A percentile compares a stretch with the other conserved stretches of the same genome.
These are phyloP conservation scores for Paspalum notatum DNA, from an alignment of 176 grass and related monocot species.

Conservation along the genomic window DNA sequence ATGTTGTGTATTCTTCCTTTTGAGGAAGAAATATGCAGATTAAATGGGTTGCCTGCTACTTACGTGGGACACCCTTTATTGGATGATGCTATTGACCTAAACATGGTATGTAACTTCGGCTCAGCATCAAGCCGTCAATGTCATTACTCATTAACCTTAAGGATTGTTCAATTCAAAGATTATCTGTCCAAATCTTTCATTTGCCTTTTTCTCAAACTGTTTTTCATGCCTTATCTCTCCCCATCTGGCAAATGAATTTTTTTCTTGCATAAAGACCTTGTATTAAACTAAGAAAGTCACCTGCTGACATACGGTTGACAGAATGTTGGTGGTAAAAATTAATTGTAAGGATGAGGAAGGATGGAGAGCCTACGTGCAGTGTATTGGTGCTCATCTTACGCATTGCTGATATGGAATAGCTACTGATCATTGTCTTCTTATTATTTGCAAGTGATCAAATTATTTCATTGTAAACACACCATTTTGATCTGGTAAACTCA, in stretches of 20 bases:
- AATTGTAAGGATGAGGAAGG: background rate
- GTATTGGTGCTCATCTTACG: background rate
- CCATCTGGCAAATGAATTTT: constrained; percentile 5
- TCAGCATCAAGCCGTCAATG: constrained; percentile 14
- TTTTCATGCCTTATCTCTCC: background rate
- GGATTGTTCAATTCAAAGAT: constrained; percentile 18
- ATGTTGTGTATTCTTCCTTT: constrained; percentile 96
- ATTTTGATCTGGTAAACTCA: constrained; percentile 19
- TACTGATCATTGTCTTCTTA: background rate
- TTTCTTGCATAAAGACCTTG: constrained; percentile 28
- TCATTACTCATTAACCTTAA: background rate
- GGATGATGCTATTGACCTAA: constrained; percentile 69
- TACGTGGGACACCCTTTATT: constrained; percentile 94
- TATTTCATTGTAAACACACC: constrained; percentile 3
- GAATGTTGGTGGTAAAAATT: background rate
- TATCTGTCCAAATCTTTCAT: background rate
- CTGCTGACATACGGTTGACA: constrained; percentile 6
- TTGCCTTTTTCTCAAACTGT: background rate
- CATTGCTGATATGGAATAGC: constrained; percentile 5
- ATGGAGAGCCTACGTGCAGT: background rate
- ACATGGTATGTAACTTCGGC: constrained; percentile 54
- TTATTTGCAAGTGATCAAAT: background rate
- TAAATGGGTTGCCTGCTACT: constrained; percentile 80
- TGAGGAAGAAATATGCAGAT: constrained; percentile 82
- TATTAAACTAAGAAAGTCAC: background rate